Evolutionary conservation across 2,329 filamentous ascomycete species (phyloP).

Genomic region (Peltaster fructicola): DNA sequence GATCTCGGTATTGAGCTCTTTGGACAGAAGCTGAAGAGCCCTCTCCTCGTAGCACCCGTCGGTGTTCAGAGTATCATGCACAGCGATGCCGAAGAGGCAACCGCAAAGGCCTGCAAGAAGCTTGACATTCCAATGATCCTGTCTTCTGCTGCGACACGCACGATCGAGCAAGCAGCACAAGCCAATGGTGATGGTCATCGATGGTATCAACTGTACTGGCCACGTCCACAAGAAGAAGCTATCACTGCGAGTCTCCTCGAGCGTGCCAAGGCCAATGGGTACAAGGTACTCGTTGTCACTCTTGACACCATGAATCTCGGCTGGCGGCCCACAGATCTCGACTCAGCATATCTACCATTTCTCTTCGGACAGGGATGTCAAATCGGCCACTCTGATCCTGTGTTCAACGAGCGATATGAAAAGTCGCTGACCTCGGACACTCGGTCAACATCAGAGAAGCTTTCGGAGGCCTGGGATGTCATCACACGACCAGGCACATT

Average conservation of each 20-base stretch:
- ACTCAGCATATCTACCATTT: slow-evolving; percentile 10
- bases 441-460: slow-evolving; percentile 16
- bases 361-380: slow-evolving; percentile 31
- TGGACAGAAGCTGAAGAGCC: slow-evolving; percentile 29
- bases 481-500: slow-evolving; percentile 20
- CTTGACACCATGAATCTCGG: slow-evolving; percentile 52
- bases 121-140: slow-evolving; percentile 48
- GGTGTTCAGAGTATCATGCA: slow-evolving; percentile 55
- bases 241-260: slow-evolving; percentile 46
- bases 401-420: slow-evolving; percentile 36
- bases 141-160: slow-evolving; percentile 44
- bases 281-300: slow-evolving; percentile 50
- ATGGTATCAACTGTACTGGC: slow-evolving; percentile 44
- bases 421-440: slow-evolving; percentile 22
- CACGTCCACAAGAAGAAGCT: slow-evolving; percentile 41
- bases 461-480: slow-evolving; percentile 20
- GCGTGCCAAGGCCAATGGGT: slow-evolving; percentile 45
- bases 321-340: slow-evolving; percentile 39
- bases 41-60: slow-evolving; percentile 47
- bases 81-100: slow-evolving; percentile 43
- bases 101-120: slow-evolving; percentile 43
- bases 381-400: slow-evolving; percentile 39
- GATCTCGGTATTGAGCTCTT: slow-evolving; percentile 14
- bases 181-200: slow-evolving; percentile 30
- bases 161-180: slow-evolving; percentile 48